These are phyloP conservation scores for Pichia sp. DNA, from an alignment of 1,139 yeast genomes.

Conservation along the genomic window DNA sequence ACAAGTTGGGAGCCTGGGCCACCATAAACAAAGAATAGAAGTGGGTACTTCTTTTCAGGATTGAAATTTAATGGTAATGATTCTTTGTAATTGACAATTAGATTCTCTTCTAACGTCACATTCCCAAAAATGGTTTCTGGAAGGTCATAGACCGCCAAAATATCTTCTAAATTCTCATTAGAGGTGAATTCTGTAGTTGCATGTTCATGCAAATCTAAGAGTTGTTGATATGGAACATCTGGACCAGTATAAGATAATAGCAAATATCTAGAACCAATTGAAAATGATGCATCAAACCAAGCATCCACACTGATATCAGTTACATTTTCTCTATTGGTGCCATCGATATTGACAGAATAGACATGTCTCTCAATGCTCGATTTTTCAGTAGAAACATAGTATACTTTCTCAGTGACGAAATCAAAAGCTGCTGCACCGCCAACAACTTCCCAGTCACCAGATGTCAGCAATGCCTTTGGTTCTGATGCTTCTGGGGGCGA, in stretches of 20 bases:
- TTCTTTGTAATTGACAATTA: slow-evolving; percentile 42
- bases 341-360: slow-evolving; percentile 37
- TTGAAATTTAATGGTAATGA: slow-evolving; percentile 60
- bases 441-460: slow-evolving; percentile 50
- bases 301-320: slow-evolving; percentile 55
- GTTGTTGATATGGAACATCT: slow-evolving; percentile 54
- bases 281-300: slow-evolving; percentile 61
- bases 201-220: slow-evolving; percentile 43
- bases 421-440: slow-evolving; percentile 44
- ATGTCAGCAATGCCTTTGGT: slow-evolving; percentile 37
- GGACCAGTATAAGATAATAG: slow-evolving; percentile 62
- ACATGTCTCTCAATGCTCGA: slow-evolving; percentile 49
- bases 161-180: slow-evolving; percentile 37
- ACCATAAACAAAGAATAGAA: slow-evolving; percentile 67
- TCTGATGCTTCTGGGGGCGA: slow-evolving; percentile 38
- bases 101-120: slow-evolving; percentile 38
- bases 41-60: slow-evolving; percentile 48
- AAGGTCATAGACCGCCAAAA: slow-evolving; percentile 37
- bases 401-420: slow-evolving; percentile 35
- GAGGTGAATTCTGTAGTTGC: slow-evolving; percentile 33
- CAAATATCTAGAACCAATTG: slow-evolving; percentile 58
- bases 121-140: slow-evolving; percentile 43
- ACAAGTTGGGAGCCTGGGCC: slow-evolving; percentile 81
- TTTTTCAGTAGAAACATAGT: slow-evolving; percentile 42
- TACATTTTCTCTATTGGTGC: slow-evolving; percentile 35